Evolutionary conservation across 1,139 yeast genomes (phyloP), one percentile per base, ranked within the genome.

Genomic region (Saccharomyces hybrid): DNA sequence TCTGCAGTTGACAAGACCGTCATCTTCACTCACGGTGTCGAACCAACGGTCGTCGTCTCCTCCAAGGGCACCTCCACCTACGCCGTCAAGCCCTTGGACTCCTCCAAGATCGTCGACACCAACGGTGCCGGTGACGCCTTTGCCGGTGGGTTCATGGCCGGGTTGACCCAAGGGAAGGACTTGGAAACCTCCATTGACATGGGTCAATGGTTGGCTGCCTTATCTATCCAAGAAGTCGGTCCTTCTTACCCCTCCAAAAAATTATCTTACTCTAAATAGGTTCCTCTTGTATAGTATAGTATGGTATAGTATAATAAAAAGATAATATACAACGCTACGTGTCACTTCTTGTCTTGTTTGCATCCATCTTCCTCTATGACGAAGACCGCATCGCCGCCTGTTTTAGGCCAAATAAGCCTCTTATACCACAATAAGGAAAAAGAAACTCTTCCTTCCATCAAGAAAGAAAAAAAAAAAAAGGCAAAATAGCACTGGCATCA

Each of bases 111-210:
- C 60, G 84, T 80, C 56, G 99, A 93, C 76, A 88, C 98, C 70
- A 93, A 93, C 75, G 99, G 99, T 77, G 99, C 99, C 49, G 99
- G 99, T 72, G 99, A 93, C 71, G 98, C 99, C 26, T 93, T 93
- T 70, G 99, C 98, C 57, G 96, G 96, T 69, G 99, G 99, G 55
- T 93, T 93, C 73, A 75, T 91, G 63, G 96, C 96, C 57, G 95
- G 91, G 57, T 76, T 91, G 63, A 95, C 88, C 55, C 76, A 85
- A 73, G 90, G 85, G 62, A 82, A 86, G 73, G 63, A 79, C 32
- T 70, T 90, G 56, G 76, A 77, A 50, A 76, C 80, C 52, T 76
- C 87, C 56, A 78, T 93, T 60, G 89, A 86, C 65, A 81, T 85
- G 73, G 99, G 99, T 63, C 98, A 91, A 76, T 91, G 98, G 98